Evolutionary conservation across 176 grass and related monocot genomes (phyloP).

Genomic region (Zea luxurians): DNA sequence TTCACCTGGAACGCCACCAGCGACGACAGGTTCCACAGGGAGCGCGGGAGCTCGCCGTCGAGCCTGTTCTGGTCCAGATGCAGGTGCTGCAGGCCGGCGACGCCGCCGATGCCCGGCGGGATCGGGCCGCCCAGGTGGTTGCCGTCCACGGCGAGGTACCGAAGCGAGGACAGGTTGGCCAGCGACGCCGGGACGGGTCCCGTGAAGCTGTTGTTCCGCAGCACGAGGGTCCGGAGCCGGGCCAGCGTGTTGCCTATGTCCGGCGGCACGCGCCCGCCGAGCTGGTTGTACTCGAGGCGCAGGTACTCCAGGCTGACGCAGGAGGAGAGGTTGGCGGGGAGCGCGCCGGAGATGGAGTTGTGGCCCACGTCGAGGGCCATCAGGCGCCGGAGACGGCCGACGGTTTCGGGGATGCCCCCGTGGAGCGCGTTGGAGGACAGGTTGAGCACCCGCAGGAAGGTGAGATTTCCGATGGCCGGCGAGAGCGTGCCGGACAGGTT

Average conservation of each 20-base stretch:
- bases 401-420: too few relatives aligned
- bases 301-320: background rate
- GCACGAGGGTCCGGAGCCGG: background rate
- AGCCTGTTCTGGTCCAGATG: background rate
- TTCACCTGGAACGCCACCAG: background rate
- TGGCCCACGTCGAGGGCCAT: background rate
- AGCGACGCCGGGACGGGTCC: background rate
- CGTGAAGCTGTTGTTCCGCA: background rate
- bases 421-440: too few relatives aligned
- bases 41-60: background rate
- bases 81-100: background rate
- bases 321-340: background rate
- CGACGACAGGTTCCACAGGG: background rate
- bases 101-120: background rate
- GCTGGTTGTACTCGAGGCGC: background rate
- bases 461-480: background rate
- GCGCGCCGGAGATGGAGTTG: constrained; percentile 2
- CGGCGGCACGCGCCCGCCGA: background rate
- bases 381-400: too few relatives aligned
- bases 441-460: too few relatives aligned
- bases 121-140: background rate
- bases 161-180: background rate
- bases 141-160: background rate
- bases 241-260: background rate
- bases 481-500: background rate